Percentiles rank a stretch among this genome's conserved stretches.
Evolutionary conservation across 768 basidiomycete genomes (phyloP).

Genomic region (Mycena polygramma): DNA sequence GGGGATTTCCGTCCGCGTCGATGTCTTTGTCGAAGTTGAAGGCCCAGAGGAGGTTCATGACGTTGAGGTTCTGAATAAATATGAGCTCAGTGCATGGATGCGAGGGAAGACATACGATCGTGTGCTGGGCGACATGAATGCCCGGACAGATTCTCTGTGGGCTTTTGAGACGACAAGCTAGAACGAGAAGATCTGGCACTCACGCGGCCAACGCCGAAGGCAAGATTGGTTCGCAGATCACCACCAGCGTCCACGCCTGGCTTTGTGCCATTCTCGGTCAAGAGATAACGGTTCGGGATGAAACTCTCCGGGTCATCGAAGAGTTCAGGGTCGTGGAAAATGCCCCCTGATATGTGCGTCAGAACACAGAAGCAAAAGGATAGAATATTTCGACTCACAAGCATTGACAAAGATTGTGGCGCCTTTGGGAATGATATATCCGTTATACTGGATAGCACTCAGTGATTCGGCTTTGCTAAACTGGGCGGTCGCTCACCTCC

Average conservation of each 20-base stretch:
- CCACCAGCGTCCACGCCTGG: conserved; percentile 19
- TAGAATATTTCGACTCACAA: conserved; percentile 16
- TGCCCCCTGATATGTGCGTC: conserved; percentile 1
- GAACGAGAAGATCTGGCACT: not conserved
- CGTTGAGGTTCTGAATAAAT: conserved; percentile 34
- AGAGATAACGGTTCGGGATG: conserved; percentile 21
- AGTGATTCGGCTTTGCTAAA: not conserved
- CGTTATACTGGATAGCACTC: conserved; percentile 17
- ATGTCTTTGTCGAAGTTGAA: conserved; percentile 42
- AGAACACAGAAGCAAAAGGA: not conserved
- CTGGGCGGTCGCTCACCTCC: conserved; percentile 4
- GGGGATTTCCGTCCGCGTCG: conserved; percentile 14
- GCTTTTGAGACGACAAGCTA: not conserved
- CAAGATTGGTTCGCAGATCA: conserved; percentile 15
- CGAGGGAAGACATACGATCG: conserved; percentile 9
- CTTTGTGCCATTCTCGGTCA: conserved; percentile 27
- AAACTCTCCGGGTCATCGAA: conserved; percentile 31
- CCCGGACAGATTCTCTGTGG: conserved; percentile 26
- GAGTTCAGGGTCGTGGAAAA: conserved; percentile 21
- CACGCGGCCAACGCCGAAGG: conserved; percentile 30
- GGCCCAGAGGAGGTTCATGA: conserved; percentile 47
- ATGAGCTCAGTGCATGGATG: not conserved
- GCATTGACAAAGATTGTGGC: conserved; percentile 29
- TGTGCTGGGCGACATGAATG: conserved; percentile 26
- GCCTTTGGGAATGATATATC: conserved; percentile 29